Percentiles rank a stretch among this genome's conserved stretches.
phyloP scores from a whole-genome alignment of 1,284 basidiomycete species.

The Leccinum insigne region DNA sequence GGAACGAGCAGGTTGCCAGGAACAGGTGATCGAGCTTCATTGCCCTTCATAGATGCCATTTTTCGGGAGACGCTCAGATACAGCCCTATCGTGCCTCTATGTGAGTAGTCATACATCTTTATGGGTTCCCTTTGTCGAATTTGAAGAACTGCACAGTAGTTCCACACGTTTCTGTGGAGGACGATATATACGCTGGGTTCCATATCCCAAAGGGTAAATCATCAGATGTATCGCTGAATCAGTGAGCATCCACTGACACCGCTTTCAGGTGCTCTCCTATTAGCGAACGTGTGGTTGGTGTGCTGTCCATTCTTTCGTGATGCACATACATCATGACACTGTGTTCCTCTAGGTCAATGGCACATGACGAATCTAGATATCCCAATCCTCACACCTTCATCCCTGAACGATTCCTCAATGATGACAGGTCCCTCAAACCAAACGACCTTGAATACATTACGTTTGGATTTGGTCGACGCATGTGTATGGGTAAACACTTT shows the following conservation, averaged over 20 bases:
- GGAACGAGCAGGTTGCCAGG: background rate
- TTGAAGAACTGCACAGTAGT: background rate
- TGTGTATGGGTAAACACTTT: background rate
- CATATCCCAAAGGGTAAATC: background rate
- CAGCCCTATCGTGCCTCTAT: background rate
- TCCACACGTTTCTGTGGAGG: background rate
- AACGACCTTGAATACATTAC: background rate
- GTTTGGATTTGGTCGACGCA: background rate
- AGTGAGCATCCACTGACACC: background rate
- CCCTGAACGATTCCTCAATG: background rate
- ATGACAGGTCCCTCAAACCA: background rate
- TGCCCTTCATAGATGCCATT: background rate
- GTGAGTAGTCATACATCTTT: background rate
- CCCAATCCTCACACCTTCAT: too few relatives aligned
- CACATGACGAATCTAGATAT: background rate
- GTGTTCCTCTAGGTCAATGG: background rate
- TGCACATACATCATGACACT: background rate
- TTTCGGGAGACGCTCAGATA: background rate
- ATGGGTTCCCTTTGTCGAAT: background rate
- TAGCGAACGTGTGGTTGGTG: background rate
- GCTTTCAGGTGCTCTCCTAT: background rate
- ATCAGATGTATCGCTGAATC: background rate
- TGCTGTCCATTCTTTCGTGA: background rate
- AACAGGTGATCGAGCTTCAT: background rate
- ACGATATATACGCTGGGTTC: background rate